Evolutionary conservation across 805 yeast genomes (phyloP).

Genomic region (Debaryomyces maramus): DNA sequence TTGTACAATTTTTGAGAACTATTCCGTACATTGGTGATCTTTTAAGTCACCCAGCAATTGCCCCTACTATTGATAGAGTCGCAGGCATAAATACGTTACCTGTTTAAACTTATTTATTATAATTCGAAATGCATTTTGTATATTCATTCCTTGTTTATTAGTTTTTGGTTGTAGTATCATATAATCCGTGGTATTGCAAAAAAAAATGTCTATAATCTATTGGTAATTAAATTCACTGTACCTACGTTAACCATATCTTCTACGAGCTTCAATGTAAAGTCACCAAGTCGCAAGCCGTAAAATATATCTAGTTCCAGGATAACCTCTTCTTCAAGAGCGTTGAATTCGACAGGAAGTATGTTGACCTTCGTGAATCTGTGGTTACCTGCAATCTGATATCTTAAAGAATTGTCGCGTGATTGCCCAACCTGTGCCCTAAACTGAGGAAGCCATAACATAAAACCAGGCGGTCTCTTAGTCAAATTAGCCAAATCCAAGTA

Average conservation of each 20-base stretch:
- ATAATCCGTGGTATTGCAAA: constrained; percentile 1
- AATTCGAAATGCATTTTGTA: neutral
- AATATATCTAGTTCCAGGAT: constrained; percentile 14
- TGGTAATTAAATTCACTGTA: constrained; percentile 1
- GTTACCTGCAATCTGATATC: neutral
- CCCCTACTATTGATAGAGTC: constrained; percentile 58
- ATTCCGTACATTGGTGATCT: constrained; percentile 86
- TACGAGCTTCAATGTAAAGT: constrained; percentile 6
- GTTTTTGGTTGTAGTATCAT: neutral
- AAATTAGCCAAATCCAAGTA: neutral
- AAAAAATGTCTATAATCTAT: constrained; percentile 1
- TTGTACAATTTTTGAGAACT: constrained; percentile 82
- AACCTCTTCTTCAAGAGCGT: constrained; percentile 1
- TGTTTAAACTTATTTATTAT: constrained; percentile 18
- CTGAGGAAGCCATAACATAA: constrained; percentile 9
- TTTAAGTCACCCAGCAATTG: constrained; percentile 75
- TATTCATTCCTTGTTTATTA: constrained; percentile 1
- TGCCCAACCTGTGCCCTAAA: constrained; percentile 4
- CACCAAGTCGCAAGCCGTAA: constrained; percentile 14
- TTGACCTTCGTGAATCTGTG: neutral
- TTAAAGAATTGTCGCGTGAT: neutral
- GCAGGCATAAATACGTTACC: constrained; percentile 46
- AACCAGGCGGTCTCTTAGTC: neutral
- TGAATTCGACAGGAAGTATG: neutral
- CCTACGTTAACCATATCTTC: constrained; percentile 3